These are phyloP conservation scores for Scenedesmus sp. DNA, from an alignment of 163 green algal genomes.

Conservation along the genomic window DNA sequence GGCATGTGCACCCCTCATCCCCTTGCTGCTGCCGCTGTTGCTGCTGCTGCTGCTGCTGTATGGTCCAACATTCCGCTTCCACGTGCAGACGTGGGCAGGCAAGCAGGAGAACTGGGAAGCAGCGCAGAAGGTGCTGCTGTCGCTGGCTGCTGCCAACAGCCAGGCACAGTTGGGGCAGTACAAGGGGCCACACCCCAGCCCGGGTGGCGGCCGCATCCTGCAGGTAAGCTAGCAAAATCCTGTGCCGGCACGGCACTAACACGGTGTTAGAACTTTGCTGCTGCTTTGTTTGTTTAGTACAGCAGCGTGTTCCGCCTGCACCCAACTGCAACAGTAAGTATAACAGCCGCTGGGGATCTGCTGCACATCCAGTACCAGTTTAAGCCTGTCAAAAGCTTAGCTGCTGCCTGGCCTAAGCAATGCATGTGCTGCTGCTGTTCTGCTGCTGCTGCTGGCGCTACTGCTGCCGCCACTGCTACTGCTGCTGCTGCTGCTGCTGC, in stretches of 20 bases:
- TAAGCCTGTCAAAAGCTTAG: no score
- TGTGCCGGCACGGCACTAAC: no score
- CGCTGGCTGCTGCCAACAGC: slow-evolving; percentile 85
- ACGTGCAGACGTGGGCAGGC: slow-evolving; percentile 84
- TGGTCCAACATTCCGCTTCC: neutral
- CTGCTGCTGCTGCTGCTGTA: neutral
- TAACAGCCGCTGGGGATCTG: no score
- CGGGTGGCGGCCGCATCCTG: slow-evolving; percentile 85
- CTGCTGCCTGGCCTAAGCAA: neutral
- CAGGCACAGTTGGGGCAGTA: slow-evolving; percentile 75
- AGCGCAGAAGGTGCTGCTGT: slow-evolving; percentile 85
- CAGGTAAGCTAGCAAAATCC: slow-evolving; percentile 58
- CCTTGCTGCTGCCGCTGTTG: neutral
- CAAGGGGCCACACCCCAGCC: slow-evolving; percentile 89
- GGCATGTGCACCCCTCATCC: no score
- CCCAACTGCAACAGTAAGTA: no score
- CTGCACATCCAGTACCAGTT: no score
- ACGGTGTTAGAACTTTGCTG: neutral
- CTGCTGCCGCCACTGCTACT: neutral
- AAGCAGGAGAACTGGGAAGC: slow-evolving; percentile 75
- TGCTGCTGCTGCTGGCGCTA: neutral
- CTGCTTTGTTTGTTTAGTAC: no score
- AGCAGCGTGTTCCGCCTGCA: no score
- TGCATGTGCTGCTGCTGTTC: neutral
- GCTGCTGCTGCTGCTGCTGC: neutral